Percentiles rank a stretch among this genome's conserved stretches.
These are phyloP conservation scores for Lagerstroemia speciosa DNA, from an alignment of 345 rosid genomes.

Conservation along the genomic window DNA sequence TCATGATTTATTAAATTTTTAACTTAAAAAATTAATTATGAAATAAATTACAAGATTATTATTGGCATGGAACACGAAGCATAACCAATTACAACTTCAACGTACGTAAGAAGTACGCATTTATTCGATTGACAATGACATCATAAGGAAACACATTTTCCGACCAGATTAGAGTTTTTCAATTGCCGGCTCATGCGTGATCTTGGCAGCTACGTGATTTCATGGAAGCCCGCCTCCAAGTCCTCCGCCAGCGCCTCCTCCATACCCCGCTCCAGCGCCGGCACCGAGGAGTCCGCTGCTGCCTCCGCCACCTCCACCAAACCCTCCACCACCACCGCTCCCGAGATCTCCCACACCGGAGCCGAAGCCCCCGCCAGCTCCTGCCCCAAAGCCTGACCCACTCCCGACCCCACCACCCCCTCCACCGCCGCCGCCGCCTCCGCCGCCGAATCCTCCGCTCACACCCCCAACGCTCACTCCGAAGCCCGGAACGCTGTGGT, in stretches of 20 bases:
- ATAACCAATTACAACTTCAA: not conserved
- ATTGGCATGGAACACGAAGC: not conserved
- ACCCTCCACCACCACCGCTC: conserved; percentile 5
- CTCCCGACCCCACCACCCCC: not conserved
- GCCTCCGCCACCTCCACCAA: conserved; percentile 3
- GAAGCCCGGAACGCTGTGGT: not conserved
- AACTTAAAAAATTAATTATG: not conserved
- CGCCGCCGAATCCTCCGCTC: not conserved
- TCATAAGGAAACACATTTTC: too few species aligned
- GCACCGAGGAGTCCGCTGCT: not conserved
- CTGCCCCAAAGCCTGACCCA: conserved; percentile 4
- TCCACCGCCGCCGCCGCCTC: not conserved
- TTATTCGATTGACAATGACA: not conserved
- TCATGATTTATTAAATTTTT: too few species aligned
- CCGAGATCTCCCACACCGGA: conserved; percentile 14
- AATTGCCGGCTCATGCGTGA: not conserved
- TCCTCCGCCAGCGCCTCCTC: conserved; percentile 13
- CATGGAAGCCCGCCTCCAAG: conserved; percentile 11
- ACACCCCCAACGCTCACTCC: conserved; percentile 8
- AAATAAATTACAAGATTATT: not conserved
- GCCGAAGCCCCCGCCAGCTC: conserved; percentile 13
- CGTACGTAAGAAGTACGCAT: not conserved
- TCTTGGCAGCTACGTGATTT: not conserved
- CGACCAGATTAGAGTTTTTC: too few species aligned
- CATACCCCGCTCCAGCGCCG: not conserved